A percentile compares a stretch with the other conserved stretches of the same genome.
phyloP scores from a whole-genome alignment of 306 rosid genomes.

The Purshia tridentata region DNA sequence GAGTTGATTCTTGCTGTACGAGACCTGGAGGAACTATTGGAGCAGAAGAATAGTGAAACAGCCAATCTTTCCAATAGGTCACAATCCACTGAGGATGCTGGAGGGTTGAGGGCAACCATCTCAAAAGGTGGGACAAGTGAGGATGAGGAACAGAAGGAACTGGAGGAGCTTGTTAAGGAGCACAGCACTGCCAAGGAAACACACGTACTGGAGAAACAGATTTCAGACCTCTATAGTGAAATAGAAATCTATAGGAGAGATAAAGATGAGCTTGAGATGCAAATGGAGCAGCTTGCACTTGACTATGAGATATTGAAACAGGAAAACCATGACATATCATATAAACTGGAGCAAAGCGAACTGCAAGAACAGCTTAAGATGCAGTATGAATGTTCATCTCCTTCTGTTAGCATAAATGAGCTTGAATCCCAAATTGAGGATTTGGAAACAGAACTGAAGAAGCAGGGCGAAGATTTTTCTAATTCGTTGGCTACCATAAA shows the following conservation, averaged over 20 bases:
- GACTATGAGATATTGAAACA: conserved; percentile 97
- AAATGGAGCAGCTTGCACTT: conserved; percentile 94
- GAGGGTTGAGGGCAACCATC: conserved; percentile 31
- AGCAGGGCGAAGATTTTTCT: conserved; percentile 62
- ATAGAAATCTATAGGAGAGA: conserved; percentile 81
- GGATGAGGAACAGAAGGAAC: conserved; percentile 77
- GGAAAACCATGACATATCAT: conserved; percentile 77
- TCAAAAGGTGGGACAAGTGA: conserved; percentile 46
- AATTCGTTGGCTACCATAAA: conserved; percentile 68
- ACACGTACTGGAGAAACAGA: conserved; percentile 60
- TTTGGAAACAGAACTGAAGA: conserved; percentile 69
- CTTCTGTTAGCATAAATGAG: conserved; percentile 48
- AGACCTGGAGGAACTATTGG: conserved; percentile 82
- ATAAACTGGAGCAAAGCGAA: conserved; percentile 84
- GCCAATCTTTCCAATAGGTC: conserved; percentile 25
- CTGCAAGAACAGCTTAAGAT: conserved; percentile 79
- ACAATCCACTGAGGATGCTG: conserved; percentile 33
- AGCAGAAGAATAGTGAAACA: conserved; percentile 54
- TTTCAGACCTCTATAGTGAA: conserved; percentile 71
- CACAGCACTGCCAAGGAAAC: conserved; percentile 53
- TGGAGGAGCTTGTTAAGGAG: conserved; percentile 67
- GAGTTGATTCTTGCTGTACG: conserved; percentile 79
- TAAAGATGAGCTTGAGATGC: conserved; percentile 94
- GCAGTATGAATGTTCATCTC: conserved; percentile 70
- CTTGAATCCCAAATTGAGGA: conserved; percentile 57